Base-by-base conservation (phyloP, 2,329 filamentous ascomycete species). In the Chaetomiaceae sp. region DNA sequence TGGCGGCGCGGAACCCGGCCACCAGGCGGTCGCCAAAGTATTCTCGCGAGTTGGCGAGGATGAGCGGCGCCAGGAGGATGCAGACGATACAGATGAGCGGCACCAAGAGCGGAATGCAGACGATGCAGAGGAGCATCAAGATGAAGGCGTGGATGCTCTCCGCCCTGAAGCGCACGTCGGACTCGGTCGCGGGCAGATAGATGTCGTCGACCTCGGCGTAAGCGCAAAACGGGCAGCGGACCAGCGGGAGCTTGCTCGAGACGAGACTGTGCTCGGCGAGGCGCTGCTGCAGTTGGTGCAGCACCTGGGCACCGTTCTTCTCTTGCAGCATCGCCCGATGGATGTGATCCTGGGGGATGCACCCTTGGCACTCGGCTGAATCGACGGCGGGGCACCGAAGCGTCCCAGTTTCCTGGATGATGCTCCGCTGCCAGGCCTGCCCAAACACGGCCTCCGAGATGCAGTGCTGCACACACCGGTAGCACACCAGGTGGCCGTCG, bases 381-480 rank as follows among this genome's bases (percentile, higher is more conserved):
- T 85, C 79, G 0, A 89, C 84, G 1, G 91, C 89, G n/a, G 95
- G 79, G 66, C 94, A 97, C 56, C 81, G 82, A 49, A 97, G 75
- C 0, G 89, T 90, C 33, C 87, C 87, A 33, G 77, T 81, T 54
- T 84, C 78, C 25, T 81, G 70, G 65, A 94, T 80, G 61, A 96
- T 86, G 62, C 82, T 94, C 54, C 87, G 84, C 45, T 83, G 81
- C 89, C 92, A 96, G 48, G 89, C 89, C 68, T 97, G 94, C 0
- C 94, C 94, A 66, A 95, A 97, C 0, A 97, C 74, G 2, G 91
- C 90, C 67, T 97, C 92, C 45, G 86, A 87, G 54, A 92, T 79
- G 10, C 90, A 86, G 59, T 87, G 83, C 58, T 86, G 85, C 46
- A 97, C 85, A 69, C 94, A 97, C 41, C 81, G 81, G 69, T 91